Percentiles rank a stretch among this genome's conserved stretches.
Evolutionary conservation across 139 green algal species (phyloP).

Genomic region (Chlorella vulgaris): DNA sequence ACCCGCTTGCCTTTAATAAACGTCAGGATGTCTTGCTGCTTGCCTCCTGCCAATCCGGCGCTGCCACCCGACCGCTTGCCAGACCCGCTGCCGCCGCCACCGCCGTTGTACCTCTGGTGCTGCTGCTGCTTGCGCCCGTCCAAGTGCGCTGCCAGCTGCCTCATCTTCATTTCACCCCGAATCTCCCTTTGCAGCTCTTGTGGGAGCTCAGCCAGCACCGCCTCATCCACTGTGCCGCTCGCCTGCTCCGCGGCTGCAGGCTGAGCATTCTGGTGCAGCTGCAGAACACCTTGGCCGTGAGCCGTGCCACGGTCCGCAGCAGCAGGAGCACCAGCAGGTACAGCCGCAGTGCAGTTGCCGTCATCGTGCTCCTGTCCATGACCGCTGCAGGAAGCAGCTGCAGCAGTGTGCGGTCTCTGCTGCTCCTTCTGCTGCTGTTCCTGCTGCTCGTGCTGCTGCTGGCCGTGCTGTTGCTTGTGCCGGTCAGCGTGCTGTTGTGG

Average conservation of each 20-base stretch:
- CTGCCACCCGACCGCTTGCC: background rate
- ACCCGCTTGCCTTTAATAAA: constrained; percentile 7
- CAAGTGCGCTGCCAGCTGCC: constrained; percentile 12
- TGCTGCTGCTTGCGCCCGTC: background rate
- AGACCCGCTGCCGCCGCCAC: background rate
- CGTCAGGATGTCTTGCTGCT: background rate
- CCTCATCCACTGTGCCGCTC: constrained; percentile 22
- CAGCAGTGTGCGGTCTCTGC: too few relatives aligned
- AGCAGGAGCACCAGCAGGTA: too few relatives aligned
- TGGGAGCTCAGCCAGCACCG: constrained; percentile 41
- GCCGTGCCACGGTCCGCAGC: too few relatives aligned
- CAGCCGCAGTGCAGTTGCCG: too few relatives aligned
- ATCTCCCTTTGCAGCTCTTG: constrained; percentile 40
- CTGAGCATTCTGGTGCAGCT: background rate
- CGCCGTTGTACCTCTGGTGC: background rate
- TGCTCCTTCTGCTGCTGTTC: background rate
- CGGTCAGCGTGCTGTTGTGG: background rate
- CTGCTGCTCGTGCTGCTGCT: background rate
- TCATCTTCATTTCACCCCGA: constrained; percentile 1
- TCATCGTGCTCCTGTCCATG: too few relatives aligned
- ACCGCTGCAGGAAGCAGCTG: too few relatives aligned
- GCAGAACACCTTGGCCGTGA: too few relatives aligned
- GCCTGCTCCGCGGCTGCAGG: background rate
- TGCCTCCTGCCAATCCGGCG: background rate
- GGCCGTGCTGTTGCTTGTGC: background rate